Conservation (phyloP, 1,139 yeast species). For the Kurtzmaniella quercitrusa region DNA sequence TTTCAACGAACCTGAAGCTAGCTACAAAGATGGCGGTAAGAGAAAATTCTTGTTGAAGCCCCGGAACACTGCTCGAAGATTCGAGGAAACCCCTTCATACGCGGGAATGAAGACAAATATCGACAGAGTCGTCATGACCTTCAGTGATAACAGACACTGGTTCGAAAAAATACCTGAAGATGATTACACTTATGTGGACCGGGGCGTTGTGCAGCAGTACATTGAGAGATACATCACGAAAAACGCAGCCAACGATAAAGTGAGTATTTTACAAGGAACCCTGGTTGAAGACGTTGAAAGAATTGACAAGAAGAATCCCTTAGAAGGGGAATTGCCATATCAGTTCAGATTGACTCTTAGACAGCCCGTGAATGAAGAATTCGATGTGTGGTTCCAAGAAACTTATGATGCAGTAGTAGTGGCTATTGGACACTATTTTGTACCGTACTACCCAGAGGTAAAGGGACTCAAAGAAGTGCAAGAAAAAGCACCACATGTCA, state of each 20-base stretch:
- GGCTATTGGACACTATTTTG: slow-evolving; percentile 33
- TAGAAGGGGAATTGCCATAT: slow-evolving; percentile 13
- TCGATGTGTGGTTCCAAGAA: slow-evolving; percentile 22
- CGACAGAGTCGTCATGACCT: slow-evolving; percentile 43
- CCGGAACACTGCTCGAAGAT: slow-evolving; percentile 17
- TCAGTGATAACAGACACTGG: slow-evolving; percentile 35
- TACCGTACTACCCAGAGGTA: slow-evolving; percentile 31
- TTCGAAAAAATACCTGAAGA: slow-evolving; percentile 14
- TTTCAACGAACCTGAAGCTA: slow-evolving; percentile 11
- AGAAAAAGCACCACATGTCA: slow-evolving; percentile 18
- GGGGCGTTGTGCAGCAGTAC: slow-evolving; percentile 25
- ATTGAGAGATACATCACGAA: slow-evolving; percentile 29
- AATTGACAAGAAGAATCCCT: slow-evolving; percentile 10
- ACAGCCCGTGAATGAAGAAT: slow-evolving; percentile 15
- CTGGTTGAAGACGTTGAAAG: slow-evolving; percentile 37
- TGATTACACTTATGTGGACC: slow-evolving; percentile 18
- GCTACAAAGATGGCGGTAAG: background rate
- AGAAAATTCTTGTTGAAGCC: slow-evolving; percentile 9
- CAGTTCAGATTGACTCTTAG: slow-evolving; percentile 30
- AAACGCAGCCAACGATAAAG: slow-evolving; percentile 15
- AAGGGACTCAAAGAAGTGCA: slow-evolving; percentile 35
- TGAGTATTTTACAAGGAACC: slow-evolving; percentile 23
- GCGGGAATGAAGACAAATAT: slow-evolving; percentile 35
- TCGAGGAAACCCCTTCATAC: slow-evolving; percentile 37
- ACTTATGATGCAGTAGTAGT: slow-evolving; percentile 25